These are phyloP conservation scores for Camelina neglecta DNA, from an alignment of 345 rosid species.

Conservation along the genomic window DNA sequence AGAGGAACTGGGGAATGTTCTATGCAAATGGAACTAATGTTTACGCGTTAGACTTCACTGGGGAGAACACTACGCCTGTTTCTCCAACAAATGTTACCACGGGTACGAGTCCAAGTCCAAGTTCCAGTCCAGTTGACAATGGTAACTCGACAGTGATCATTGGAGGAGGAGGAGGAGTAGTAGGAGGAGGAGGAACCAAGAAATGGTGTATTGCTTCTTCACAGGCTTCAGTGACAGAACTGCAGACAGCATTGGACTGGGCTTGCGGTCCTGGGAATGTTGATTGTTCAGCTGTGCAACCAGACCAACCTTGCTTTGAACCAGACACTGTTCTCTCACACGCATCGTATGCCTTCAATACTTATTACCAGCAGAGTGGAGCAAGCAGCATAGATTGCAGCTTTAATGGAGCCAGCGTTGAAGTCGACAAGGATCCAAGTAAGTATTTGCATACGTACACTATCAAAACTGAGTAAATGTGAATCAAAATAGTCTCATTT, in stretches of 20 bases:
- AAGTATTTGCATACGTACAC: slow-evolving; percentile 38
- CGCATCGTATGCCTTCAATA: slow-evolving; percentile 86
- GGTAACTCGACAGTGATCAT: slow-evolving; percentile 28
- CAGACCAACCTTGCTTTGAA: slow-evolving; percentile 90
- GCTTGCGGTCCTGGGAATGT: slow-evolving; percentile 93
- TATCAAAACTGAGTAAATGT: background rate
- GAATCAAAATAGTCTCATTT: background rate
- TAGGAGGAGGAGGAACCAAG: slow-evolving; percentile 18
- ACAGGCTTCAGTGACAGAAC: slow-evolving; percentile 64
- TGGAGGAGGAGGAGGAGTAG: slow-evolving; percentile 37
- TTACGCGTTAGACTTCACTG: slow-evolving; percentile 78
- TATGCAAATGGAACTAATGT: slow-evolving; percentile 79
- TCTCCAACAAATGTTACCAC: slow-evolving; percentile 51
- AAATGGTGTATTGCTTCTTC: slow-evolving; percentile 89
- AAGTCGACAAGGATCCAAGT: slow-evolving; percentile 94
- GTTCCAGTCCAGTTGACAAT: slow-evolving; percentile 32
- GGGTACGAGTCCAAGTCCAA: slow-evolving; percentile 58
- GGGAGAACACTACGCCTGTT: slow-evolving; percentile 55
- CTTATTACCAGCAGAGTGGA: slow-evolving; percentile 88
- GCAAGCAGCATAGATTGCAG: slow-evolving; percentile 77
- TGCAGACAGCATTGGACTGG: slow-evolving; percentile 87
- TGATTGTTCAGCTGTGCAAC: slow-evolving; percentile 92
- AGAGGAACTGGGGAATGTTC: slow-evolving; percentile 92
- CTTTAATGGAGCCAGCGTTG: slow-evolving; percentile 79
- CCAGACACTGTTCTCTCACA: slow-evolving; percentile 87